Evolutionary conservation across 2,329 filamentous ascomycete genomes (phyloP), one percentile per base, ranked within the genome.

Genomic region (Phyllosticta citriasiana): DNA sequence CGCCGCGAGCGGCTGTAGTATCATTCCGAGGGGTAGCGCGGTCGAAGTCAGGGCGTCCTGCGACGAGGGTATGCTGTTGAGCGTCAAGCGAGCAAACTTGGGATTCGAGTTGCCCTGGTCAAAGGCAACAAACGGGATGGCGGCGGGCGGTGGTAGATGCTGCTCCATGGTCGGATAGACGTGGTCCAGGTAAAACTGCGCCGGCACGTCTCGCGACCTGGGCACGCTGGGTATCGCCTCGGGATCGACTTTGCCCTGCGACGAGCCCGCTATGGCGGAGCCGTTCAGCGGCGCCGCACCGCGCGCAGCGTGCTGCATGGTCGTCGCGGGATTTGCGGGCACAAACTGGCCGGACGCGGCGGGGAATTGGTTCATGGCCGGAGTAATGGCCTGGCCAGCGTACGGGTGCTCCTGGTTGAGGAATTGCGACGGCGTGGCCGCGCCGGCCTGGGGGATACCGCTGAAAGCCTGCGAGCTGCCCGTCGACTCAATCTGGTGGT

Each of bases 61-160:
- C 14, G 87, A 89, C 12, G 89, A 83, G 2, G 94, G 94, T 64
- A 99, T 95, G 74, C 88, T 96, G 76, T 96, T 99, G 74, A 97
- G 79, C 0, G 91, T 96, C 61, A 99, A 82, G 61, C 94, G 87
- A 56, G 91, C 89, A 72, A 90, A 94, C 74, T 97, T 97, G 35
- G 94, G 94, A 14, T 94, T 97, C 4, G 94, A 88, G 73, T 97
- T 99, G 68, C 94, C 94, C 74, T 99, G 94, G 69, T 99, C 94
- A 68, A 87, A 89, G n/a, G 92, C 89, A 47, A 97, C 88, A 70
- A 94, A 97, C 2, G 94, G 91, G 24, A 94, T 83, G 4, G 88
- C 85, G 14, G 92, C 89, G 2, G 94, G 91, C 55, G 94, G 94
- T 10, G 94, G 92, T 2, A 96, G 81, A 71, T 96, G 91, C 63